Evolutionary conservation across 768 basidiomycete species (phyloP), one percentile per base, ranked within the genome.

Genomic region (Pleurotus citrinopileatus): DNA sequence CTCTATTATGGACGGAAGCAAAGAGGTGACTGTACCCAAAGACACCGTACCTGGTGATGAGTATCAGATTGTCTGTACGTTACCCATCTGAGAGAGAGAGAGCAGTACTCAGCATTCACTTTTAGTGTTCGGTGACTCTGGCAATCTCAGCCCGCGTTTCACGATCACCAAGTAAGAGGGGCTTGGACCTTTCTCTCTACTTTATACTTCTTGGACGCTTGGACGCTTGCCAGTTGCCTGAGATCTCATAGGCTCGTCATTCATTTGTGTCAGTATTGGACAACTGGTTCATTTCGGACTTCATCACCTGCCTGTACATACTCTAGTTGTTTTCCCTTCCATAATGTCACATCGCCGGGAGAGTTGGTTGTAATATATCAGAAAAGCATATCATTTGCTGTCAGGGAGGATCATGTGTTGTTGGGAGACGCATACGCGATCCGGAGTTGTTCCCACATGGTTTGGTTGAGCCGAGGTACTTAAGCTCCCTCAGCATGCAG

Each of bases 101-200:
- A 3, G 3, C 17, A 3, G 9, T 52, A 28, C n/a, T 46, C 23
- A 38, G 19, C 45, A 27, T 42, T 32, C 45, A 40, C 55, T 38
- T 51, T 19, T 54, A 81, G 80, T 82, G 42, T 73, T 81, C 51
- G 80, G 80, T 5, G 80, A 82, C 59, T 81, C 79, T 46, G 80
- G 80, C 27, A 76, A 82, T 60, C 73, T 67, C 48, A 74, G 80
- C 25, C 65, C 64, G 5, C 13, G 50, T 40, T 83, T 83, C 59
- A 70, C 70, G 10, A 83, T 84, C 54, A 63, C 60, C 15, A 51
- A 62, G 42, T 74, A 62, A 72, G 20, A 15, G 9, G 37, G 42
- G 19, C 13, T 55, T 9, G 17, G 17, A 27, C 15, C 25, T 45
- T 10, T 13, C 38, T 48, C 34, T 23, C 27, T 37, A n/a, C 22